Evolutionary conservation across 2,329 filamentous ascomycete genomes (phyloP).

Genomic region (Camptophora hylomeconis): DNA sequence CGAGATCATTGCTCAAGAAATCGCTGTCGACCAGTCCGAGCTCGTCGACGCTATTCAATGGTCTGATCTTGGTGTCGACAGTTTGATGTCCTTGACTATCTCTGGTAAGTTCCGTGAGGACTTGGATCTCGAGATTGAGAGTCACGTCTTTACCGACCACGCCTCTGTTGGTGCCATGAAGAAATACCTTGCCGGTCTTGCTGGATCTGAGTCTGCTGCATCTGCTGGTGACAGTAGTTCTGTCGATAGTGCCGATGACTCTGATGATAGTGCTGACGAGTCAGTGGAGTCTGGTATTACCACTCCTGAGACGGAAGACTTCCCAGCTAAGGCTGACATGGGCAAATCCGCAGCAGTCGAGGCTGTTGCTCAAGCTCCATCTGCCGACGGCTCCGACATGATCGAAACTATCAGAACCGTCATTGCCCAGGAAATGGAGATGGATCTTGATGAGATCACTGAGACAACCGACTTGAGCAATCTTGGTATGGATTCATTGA

Average conservation of each 20-base stretch:
- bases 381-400: slow-evolving; percentile 24
- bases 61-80: slow-evolving; percentile 50
- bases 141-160: slow-evolving; percentile 47
- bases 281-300: slow-evolving; percentile 18
- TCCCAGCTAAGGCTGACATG: slow-evolving; percentile 13
- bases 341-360: slow-evolving; percentile 19
- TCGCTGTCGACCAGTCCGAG: slow-evolving; percentile 44
- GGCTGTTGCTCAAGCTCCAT: slow-evolving; percentile 20
- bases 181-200: slow-evolving; percentile 33
- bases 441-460: slow-evolving; percentile 27
- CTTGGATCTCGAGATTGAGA: slow-evolving; percentile 45
- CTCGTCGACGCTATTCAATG: slow-evolving; percentile 48
- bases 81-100: slow-evolving; percentile 47
- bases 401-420: slow-evolving; percentile 28
- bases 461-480: slow-evolving; percentile 28
- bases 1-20: slow-evolving; percentile 30
- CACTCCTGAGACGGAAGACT: slow-evolving; percentile 18
- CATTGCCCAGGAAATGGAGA: slow-evolving; percentile 31
- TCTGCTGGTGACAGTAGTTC: slow-evolving; percentile 21
- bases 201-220: slow-evolving; percentile 8
- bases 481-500: slow-evolving; percentile 34
- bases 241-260: slow-evolving; percentile 15
- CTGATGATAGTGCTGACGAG: slow-evolving; percentile 17
- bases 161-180: slow-evolving; percentile 49
- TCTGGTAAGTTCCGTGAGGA: slow-evolving; percentile 51